Percentiles rank a stretch among this genome's conserved stretches.
These are phyloP conservation scores for Pelomyxa schiedti DNA, from an alignment of 78 protist genomes.

Conservation along the genomic window DNA sequence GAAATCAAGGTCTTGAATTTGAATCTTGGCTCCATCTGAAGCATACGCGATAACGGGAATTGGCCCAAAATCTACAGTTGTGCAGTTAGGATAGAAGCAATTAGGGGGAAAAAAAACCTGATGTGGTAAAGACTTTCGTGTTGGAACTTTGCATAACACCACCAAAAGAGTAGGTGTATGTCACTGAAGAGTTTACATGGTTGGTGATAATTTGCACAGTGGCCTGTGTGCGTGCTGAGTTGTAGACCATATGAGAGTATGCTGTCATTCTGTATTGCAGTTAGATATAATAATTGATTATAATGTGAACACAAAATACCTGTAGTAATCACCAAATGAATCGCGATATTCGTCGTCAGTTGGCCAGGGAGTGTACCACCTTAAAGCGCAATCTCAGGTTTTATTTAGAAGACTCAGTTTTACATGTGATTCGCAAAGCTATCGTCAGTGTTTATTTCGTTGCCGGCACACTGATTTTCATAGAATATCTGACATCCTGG, in stretches of 20 bases:
- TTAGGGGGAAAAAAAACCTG: too few relatives aligned
- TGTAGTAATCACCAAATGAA: not conserved
- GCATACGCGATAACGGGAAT: not conserved
- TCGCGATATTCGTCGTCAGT: not conserved
- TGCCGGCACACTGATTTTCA: constrained; percentile 18
- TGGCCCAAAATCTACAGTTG: not conserved
- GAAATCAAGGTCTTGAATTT: constrained; percentile 14
- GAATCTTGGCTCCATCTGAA: constrained; percentile 5
- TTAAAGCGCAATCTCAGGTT: too few relatives aligned
- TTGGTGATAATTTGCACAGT: not conserved
- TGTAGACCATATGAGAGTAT: not conserved
- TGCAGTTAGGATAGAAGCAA: too few relatives aligned
- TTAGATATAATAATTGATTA: too few relatives aligned
- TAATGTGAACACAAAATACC: too few relatives aligned
- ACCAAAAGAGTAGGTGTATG: constrained; percentile 10
- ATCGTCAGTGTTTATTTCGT: too few relatives aligned
- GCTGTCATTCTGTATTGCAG: not conserved
- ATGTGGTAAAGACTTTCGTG: not conserved
- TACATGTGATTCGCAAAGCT: too few relatives aligned
- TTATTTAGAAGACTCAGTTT: too few relatives aligned
- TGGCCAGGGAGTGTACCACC: constrained; percentile 14
- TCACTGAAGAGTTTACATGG: constrained; percentile 1
- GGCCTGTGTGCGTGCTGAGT: not conserved
- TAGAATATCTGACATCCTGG: constrained; percentile 23
- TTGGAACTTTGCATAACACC: not conserved